Base-by-base conservation (phyloP, 352 stramenopile species). In the Globisporangium echinulatum region DNA sequence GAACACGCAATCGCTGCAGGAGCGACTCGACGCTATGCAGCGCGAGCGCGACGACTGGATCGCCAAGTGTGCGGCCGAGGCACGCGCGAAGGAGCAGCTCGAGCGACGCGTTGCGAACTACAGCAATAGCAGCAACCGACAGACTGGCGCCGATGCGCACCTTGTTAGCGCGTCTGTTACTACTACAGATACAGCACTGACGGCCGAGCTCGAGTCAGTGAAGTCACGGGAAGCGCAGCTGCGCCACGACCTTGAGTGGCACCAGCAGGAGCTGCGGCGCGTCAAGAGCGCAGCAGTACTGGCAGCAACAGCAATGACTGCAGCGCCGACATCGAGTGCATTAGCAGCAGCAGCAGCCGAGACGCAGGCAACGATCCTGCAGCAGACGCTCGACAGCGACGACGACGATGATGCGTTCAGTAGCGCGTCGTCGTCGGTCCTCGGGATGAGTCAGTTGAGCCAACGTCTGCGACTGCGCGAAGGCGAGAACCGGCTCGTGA, bases 381-480 rank as follows among this genome's bases (percentile, higher is more conserved):
- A 82, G 57, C 73, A 68, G 25, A 85, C 80, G 13, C 49, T 90
- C 36, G 74, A 15, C n/a, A 11, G 82, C 13, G 71, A 56, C 9
- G 58, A 60, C 14, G 67, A 62, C 10, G 79, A 81, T 15, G 57
- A 71, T 2, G 52, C 56, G 1, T 19, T 78, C 5, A 42, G 71
- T 4, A 51, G 63, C 13, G 78, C 25, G 25, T 33, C 74, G 42
- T 77, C 77, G 37, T 90, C 81, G 0, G 69, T 94, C 38, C 62
- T 94, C n/a, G 79, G 79, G 1, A 57, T 91, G 25, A 90, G 71
- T 49, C 85, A 94, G 43, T 60, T 94, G 42, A 78, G 91, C 56
- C 85, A 94, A 57, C 74, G 79, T 38, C 47, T 94, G 33, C 80
- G 82, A 6, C 58, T 94, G 2, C 77, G 78, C 4, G 85, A 94